Evolutionary conservation across 2,329 filamentous ascomycete genomes (phyloP).

Genomic region (Calonectria leucothoes): DNA sequence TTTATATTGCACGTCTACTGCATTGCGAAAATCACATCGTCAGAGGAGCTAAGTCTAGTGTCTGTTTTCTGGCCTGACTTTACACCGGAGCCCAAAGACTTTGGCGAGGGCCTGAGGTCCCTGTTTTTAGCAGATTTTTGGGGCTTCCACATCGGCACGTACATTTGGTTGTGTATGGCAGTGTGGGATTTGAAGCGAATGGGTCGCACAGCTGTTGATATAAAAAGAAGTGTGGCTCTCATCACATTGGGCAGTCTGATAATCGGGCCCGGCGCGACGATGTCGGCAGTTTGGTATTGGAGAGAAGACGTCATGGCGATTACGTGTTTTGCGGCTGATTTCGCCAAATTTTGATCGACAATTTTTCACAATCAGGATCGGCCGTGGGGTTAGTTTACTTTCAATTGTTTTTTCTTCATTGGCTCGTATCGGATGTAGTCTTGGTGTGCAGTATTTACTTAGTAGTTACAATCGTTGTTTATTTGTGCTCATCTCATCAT

Average conservation of each 20-base stretch:
- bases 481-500: no score
- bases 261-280: conserved; percentile 21
- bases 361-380: background rate
- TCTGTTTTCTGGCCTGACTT: conserved; percentile 14
- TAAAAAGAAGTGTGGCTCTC: background rate
- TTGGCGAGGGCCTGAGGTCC: conserved; percentile 7
- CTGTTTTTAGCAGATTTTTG: conserved; percentile 18
- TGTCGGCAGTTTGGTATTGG: conserved; percentile 27
- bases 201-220: conserved; percentile 4
- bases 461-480: background rate
- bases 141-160: conserved; percentile 17
- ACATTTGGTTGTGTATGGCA: conserved; percentile 18
- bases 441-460: background rate
- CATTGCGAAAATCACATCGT: background rate
- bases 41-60: background rate
- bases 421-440: background rate
- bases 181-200: conserved; percentile 25
- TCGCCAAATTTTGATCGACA: background rate
- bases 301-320: conserved; percentile 15
- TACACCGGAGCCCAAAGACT: background rate
- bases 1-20: background rate
- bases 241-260: conserved; percentile 1
- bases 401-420: background rate
- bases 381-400: accelerated
- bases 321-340: conserved; percentile 6